Base-by-base conservation (phyloP, 129 eudicot genomes). In the Centella asiatica region DNA sequence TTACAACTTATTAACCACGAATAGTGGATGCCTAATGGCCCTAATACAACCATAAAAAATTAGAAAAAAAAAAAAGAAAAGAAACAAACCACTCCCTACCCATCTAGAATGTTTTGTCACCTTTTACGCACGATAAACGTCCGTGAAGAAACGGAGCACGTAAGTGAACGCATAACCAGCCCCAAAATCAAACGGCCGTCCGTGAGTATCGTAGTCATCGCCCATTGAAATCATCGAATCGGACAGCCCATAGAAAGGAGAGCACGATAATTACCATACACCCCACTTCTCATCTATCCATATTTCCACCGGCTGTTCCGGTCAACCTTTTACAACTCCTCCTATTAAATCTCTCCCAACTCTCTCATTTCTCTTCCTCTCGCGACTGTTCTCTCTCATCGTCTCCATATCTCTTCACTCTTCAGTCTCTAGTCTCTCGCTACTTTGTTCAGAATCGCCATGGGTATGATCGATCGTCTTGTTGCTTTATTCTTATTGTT, bases 381-480 rank as follows among this genome's bases (percentile, higher is more conserved):
- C 17, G 26, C 58, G 9, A 12, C 42, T n/a, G 4, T 0, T 48
- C 24, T 34, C 27, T 8, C 40, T 45, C 46, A 0, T 42, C n/a
- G 9, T 5, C 45, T 17, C 45, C 0, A 26, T 12, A 15, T 37
- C 39, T 63, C 46, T 39, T 18, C 23, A 29, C 23, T 34, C 18
- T 24, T 27, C 42, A n/a, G 17, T 31, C 50, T 24, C 42, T n/a
- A 20, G 17, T 42, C 70, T 40, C 45, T 18, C 20, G 54, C 19
- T 28, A 13, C 46, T n/a, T 31, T 26, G 67, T 17, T 54, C 65
- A 24, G 5, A 13, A 57, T 22, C n/a, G n/a, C n/a, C 58, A 73
- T 73, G 77, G 77, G 77, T 73, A 66, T 25, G 59, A 25, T 25
- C 25, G 59, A 25, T 25, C 25, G 53, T 50, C 6, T 6, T 53